Base-by-base conservation (phyloP, 352 stramenopile genomes). In the Phytophthora rubi region DNA sequence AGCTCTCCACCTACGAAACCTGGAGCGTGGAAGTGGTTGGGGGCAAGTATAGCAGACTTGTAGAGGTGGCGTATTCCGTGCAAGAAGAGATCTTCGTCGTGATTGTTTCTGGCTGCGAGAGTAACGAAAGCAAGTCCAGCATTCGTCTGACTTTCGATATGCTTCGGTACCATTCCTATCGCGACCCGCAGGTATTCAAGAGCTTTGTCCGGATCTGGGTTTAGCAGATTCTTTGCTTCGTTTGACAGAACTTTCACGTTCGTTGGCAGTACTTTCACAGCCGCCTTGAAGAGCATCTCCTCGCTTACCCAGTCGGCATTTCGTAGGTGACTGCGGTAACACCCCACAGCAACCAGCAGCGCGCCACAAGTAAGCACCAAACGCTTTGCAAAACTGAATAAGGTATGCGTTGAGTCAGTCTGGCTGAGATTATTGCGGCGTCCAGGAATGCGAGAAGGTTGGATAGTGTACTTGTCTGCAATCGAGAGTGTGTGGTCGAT, bases 231-330 rank as follows among this genome's bases (percentile, higher is more conserved):
- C 65, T 96, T 93, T 23, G 74, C 84, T 39, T 86, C 62, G 57
- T 96, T 94, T 15, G 76, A 88, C 2, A 94, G 76, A 35, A 90
- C 86, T 71, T 96, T 96, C 65, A 89, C 75, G 53, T 93, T 96
- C 5, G 77, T 82, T 6, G 88, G 88, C 0, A 78, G 75, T 10
- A 92, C 75, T 0, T 74, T 51, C 5, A 93, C 53, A 4, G 85
- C 86, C 1, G 75, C 73, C 16, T 77, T 70, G 63, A 92, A 96
- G 7, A 96, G 73, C 12, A 55, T 71, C 16, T 81, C 48, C 58
- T 96, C 88, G 48, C 45, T 77, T 21, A 57, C 44, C 88, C 88
- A 96, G 30, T 96, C 88, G 0, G 65, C 62, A 45, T 96, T 96
- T 60, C 85, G 79, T 2, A 73, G 13, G 0, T 77, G 62, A 30